Base-by-base conservation (phyloP, 345 rosid species). In the Bruguiera sexangula region DNA sequence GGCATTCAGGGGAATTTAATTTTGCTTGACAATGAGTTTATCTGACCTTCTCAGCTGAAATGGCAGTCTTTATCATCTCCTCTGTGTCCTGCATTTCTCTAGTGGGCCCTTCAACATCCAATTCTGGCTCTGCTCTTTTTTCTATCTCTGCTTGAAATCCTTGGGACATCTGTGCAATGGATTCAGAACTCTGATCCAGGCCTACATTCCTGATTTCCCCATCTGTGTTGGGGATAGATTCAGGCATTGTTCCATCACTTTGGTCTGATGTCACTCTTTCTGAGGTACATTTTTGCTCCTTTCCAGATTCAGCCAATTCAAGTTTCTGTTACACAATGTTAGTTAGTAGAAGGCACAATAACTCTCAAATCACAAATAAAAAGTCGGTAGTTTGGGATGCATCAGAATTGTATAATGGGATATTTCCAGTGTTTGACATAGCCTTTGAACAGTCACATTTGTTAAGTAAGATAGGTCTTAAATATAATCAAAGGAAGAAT, bases 31-130 rank as follows among this genome's bases (percentile, higher is more conserved):
- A 8, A 31, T 48, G 46, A 52, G 39, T 34, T 22, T 24, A 8
- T 27, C 70, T 70, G 71, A 84, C 90, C 89, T 82, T 80, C 68
- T 83, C 68, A 36, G 82, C 64, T 55, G 68, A 63, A 64, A 76
- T 81, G 66, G 46, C 65, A 2, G 48, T 70, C 73, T 79, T 72
- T 68, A 13, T 66, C 6, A 51, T 70, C 76, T 80, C 80, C 20
- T 73, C 61, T 56, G 31, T 75, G 27, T 63, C 59, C 63, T 65
- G 67, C 69, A 78, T 76, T 78, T 60, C 62, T 21, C 53, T 67
- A 6, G 34, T 69, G 59, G 50, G 13, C 37, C 73, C 82, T 73
- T 78, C 70, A 65, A 27, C 62, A 50, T 69, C 74, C 37, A 62
- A 56, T 62, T 69, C 57, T 54, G 58, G 50, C 36, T 72, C 68